Percentiles rank a stretch among this genome's conserved stretches.
Evolutionary conservation across 2,329 filamentous ascomycete genomes (phyloP).

Genomic region (Epichloe glyceriae): DNA sequence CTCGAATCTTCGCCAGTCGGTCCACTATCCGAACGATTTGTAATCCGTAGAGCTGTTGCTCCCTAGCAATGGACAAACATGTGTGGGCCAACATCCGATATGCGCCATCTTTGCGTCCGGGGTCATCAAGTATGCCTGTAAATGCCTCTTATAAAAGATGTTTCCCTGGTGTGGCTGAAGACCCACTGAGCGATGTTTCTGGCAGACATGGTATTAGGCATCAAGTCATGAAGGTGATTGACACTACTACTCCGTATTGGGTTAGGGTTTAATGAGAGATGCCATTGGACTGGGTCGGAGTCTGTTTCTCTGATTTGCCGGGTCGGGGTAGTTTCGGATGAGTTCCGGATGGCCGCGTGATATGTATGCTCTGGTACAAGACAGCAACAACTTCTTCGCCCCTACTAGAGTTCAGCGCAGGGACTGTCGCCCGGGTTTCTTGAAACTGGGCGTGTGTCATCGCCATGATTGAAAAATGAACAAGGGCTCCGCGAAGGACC

Average conservation of each 20-base stretch:
- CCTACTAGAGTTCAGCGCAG: constrained; percentile 48
- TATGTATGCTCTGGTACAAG: constrained; percentile 56
- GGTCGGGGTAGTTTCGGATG: constrained; percentile 53
- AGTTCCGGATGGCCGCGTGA: constrained; percentile 52
- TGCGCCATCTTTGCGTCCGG: constrained; percentile 48
- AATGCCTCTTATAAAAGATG: constrained; percentile 49
- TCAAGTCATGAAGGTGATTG: constrained; percentile 40
- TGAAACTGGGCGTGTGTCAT: constrained; percentile 43
- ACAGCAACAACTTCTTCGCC: constrained; percentile 55
- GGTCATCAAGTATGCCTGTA: constrained; percentile 55
- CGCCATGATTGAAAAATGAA: constrained; percentile 16
- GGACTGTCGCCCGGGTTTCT: constrained; percentile 58
- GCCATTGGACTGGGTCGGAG: constrained; percentile 4
- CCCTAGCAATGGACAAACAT: constrained; percentile 49
- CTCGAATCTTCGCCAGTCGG: constrained; percentile 53
- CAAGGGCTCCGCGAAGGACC: too few species aligned
- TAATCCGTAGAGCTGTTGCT: constrained; percentile 43
- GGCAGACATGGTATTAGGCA: constrained; percentile 40
- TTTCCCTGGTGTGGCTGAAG: constrained; percentile 56
- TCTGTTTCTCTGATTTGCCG: constrained; percentile 22
- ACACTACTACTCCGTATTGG: constrained; percentile 37
- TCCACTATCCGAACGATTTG: constrained; percentile 46
- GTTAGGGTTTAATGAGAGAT: too few species aligned
- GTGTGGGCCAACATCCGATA: constrained; percentile 59
- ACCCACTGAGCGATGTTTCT: constrained; percentile 61